These are phyloP conservation scores for Corynascus novoguineensis DNA, from an alignment of 495 filamentous ascomycete genomes.

Conservation along the genomic window DNA sequence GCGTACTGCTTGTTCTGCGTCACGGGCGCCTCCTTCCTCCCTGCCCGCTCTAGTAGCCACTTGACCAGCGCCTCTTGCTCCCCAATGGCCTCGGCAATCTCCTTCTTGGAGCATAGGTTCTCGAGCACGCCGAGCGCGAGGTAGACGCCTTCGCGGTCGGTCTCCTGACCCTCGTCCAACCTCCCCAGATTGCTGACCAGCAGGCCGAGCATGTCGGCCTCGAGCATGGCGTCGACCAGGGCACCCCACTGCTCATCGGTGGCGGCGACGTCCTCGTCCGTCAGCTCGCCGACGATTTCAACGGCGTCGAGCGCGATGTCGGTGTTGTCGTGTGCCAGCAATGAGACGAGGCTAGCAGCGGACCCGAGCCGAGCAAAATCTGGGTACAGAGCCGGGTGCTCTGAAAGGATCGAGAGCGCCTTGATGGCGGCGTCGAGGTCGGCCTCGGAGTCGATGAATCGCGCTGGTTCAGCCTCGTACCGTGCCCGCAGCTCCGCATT, in stretches of 20 bases:
- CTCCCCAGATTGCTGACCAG: conserved; percentile 76
- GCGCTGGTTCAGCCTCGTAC: conserved; percentile 76
- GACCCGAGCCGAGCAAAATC: conserved; percentile 80
- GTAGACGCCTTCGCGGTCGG: conserved; percentile 79
- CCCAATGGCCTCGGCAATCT: conserved; percentile 63
- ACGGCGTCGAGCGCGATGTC: conserved; percentile 92
- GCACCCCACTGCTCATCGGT: conserved; percentile 76
- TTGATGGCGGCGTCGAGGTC: conserved; percentile 90
- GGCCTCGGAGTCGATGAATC: conserved; percentile 71
- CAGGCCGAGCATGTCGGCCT: conserved; percentile 78
- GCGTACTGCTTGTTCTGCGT: conserved; percentile 94
- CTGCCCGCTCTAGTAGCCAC: conserved; percentile 66
- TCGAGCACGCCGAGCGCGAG: conserved; percentile 79
- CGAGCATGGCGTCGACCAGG: conserved; percentile 75
- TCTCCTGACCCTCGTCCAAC: conserved; percentile 71
- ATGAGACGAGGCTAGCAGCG: conserved; percentile 64
- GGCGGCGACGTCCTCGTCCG: conserved; percentile 87
- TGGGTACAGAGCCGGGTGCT: conserved; percentile 77
- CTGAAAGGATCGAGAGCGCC: conserved; percentile 76
- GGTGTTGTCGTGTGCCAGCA: conserved; percentile 92
- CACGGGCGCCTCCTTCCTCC: conserved; percentile 33
- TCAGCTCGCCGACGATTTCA: conserved; percentile 87
- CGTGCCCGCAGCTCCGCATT: conserved; percentile 91
- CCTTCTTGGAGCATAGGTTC: conserved; percentile 65
- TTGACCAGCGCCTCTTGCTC: conserved; percentile 58